A percentile compares a stretch with the other conserved stretches of the same genome.
Evolutionary conservation across 257 asterid genomes (phyloP).

Genomic region (Nicotiana obtusifolia): DNA sequence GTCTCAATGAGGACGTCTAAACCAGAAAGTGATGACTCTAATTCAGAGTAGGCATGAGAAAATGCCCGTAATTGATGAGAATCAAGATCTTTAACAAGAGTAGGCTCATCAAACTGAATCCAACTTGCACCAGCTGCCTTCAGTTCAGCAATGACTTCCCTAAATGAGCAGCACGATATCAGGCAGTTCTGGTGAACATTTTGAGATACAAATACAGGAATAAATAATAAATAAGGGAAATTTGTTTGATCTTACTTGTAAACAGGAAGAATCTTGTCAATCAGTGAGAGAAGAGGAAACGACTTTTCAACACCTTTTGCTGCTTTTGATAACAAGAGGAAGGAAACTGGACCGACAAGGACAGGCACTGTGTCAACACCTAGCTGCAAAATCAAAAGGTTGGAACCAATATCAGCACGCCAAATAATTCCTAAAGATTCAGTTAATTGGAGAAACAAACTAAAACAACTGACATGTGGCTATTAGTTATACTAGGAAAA

Average conservation of each 20-base stretch:
- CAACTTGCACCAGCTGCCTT: constrained; percentile 45
- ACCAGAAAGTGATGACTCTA: constrained; percentile 41
- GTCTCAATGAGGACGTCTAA: constrained; percentile 39
- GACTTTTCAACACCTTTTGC: constrained; percentile 47
- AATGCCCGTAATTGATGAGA: constrained; percentile 38
- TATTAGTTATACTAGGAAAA: not conserved
- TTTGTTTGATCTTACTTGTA: constrained; percentile 29
- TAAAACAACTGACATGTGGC: not conserved
- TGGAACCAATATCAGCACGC: not conserved
- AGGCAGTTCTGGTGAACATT: not conserved
- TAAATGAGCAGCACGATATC: constrained; percentile 7
- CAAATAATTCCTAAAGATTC: not conserved
- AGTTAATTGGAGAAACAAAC: not conserved
- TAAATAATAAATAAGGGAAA: not conserved
- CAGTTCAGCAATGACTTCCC: constrained; percentile 42
- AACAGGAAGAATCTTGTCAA: constrained; percentile 43
- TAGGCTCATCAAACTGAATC: constrained; percentile 49
- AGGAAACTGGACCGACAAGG: constrained; percentile 46
- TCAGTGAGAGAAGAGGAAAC: constrained; percentile 36
- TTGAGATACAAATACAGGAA: not conserved
- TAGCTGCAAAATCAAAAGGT: constrained; percentile 22
- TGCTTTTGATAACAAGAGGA: constrained; percentile 44
- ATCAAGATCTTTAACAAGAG: constrained; percentile 42
- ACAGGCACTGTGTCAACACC: constrained; percentile 47
- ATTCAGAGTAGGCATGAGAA: constrained; percentile 34